phyloP scores from a whole-genome alignment of 495 filamentous ascomycete genomes.

The Cudoniella acicularis region DNA sequence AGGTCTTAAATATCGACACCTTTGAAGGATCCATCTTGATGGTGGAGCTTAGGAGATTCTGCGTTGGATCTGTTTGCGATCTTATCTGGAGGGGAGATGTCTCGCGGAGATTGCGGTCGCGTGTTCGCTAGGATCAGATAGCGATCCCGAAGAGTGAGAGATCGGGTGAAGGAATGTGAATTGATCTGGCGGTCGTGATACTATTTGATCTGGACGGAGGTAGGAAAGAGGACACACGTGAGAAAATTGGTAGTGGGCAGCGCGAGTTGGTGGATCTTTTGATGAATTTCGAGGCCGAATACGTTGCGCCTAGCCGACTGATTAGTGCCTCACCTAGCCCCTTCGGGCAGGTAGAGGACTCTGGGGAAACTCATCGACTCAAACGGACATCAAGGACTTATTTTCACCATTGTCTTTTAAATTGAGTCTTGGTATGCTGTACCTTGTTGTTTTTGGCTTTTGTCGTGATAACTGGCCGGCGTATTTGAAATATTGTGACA shows the following conservation, averaged over 20 bases:
- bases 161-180: background rate
- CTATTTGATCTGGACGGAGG: background rate
- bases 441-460: too few relatives aligned
- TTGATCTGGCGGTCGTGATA: background rate
- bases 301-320: background rate
- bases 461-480: too few relatives aligned
- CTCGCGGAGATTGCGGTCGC: background rate
- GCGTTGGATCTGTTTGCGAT: background rate
- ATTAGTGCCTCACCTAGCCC: background rate
- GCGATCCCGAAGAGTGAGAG: background rate
- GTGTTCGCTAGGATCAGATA: too few relatives aligned
- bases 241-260: background rate
- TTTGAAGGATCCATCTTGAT: conserved; percentile 23
- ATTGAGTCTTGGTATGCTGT: too few relatives aligned
- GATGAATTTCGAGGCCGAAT: background rate
- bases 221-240: background rate
- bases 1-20: conserved; percentile 27
- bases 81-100: conserved; percentile 7
- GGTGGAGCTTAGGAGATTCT: background rate
- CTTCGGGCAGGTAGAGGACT: background rate
- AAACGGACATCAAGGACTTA: too few relatives aligned
- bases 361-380: too few relatives aligned
- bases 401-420: too few relatives aligned
- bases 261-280: background rate
- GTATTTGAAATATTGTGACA: too few relatives aligned